Percentiles rank a stretch among this genome's conserved stretches.
Conservation (phyloP, 2,329 filamentous ascomycete species). For the Pseudogymnoascus sp. region DNA sequence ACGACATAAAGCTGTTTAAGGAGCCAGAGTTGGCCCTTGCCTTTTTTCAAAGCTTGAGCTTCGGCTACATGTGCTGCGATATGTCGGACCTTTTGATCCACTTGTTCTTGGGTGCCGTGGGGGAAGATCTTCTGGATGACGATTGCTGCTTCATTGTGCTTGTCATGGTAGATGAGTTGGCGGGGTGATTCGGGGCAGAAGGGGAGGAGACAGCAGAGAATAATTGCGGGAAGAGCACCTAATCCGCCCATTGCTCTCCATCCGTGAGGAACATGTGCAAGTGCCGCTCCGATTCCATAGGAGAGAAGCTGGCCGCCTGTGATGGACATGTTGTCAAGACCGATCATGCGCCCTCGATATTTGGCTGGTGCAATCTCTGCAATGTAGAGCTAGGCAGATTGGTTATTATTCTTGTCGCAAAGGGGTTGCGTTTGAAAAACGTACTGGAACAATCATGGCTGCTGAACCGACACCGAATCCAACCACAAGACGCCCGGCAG, state of each 20-base stretch:
- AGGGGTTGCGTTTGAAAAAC: no score
- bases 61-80: conserved; percentile 35
- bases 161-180: conserved; percentile 36
- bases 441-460: conserved; percentile 39
- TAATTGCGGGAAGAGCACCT: conserved; percentile 38
- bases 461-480: conserved; percentile 42
- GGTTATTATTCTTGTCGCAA: no score
- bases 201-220: conserved; percentile 35
- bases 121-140: conserved; percentile 36
- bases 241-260: conserved; percentile 43
- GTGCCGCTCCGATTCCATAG: conserved; percentile 35
- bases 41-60: conserved; percentile 31
- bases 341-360: conserved; percentile 41
- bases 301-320: conserved; percentile 35
- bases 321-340: conserved; percentile 39
- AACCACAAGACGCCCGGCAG: conserved; percentile 37
- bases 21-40: conserved; percentile 34
- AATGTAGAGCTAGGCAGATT: conserved; percentile 42
- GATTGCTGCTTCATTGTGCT: conserved; percentile 31
- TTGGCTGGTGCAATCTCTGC: conserved; percentile 42
- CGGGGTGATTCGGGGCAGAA: conserved; percentile 42
- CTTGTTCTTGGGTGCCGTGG: conserved; percentile 34
- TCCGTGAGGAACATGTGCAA: conserved; percentile 33
- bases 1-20: conserved; percentile 39
- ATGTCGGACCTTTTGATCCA: conserved; percentile 36